Evolutionary conservation across 768 basidiomycete genomes (phyloP).

Genomic region (Rhodosporidiobolus sp.): DNA sequence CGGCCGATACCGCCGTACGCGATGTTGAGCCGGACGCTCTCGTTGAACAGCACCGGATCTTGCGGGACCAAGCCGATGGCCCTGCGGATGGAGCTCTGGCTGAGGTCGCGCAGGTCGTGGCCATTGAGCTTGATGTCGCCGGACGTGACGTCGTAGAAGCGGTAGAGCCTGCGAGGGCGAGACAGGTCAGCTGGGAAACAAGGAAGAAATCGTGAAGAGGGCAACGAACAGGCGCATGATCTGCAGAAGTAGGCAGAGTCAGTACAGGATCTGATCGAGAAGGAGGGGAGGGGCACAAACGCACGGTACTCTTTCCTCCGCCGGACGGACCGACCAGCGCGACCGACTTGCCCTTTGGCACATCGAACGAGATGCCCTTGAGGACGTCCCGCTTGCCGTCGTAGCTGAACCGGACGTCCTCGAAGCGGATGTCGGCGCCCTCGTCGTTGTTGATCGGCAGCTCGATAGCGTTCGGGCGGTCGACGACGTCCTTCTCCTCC

Average conservation of each 20-base stretch:
- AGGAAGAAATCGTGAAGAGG: too few species aligned
- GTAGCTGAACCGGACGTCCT: constrained; percentile 84
- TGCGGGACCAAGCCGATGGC: constrained; percentile 90
- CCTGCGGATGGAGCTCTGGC: constrained; percentile 71
- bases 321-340: constrained; percentile 85
- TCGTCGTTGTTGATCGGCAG: constrained; percentile 54
- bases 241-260: not conserved
- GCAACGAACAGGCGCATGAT: constrained; percentile 49
- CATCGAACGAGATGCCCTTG: constrained; percentile 76
- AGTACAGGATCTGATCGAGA: not conserved
- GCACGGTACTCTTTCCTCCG: constrained; percentile 68
- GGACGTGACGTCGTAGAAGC: constrained; percentile 82
- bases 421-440: constrained; percentile 81
- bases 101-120: constrained; percentile 80
- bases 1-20: constrained; percentile 56
- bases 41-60: constrained; percentile 54
- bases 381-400: constrained; percentile 56
- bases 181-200: too few species aligned
- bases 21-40: constrained; percentile 42
- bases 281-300: not conserved
- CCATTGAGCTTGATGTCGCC: constrained; percentile 62
- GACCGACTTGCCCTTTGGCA: constrained; percentile 80
- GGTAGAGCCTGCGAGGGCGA: constrained; percentile 71
- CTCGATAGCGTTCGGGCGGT: constrained; percentile 70
- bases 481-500: constrained; percentile 78